Conservation (phyloP, 371 early-diverging fungal genomes). For the Lichtheimia ornata region DNA sequence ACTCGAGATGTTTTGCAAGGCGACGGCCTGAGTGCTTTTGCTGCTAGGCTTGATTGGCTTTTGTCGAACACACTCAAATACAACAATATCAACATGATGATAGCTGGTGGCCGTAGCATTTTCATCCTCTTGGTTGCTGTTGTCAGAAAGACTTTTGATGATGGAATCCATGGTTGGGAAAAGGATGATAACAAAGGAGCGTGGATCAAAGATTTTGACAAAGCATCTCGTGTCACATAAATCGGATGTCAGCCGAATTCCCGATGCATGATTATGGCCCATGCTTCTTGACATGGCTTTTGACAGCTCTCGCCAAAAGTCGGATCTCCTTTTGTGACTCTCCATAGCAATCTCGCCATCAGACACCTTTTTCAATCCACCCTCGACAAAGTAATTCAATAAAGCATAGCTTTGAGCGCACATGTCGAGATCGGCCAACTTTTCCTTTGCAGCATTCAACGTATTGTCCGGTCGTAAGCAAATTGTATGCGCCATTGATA, state of each 20-base stretch:
- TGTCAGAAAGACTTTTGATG: constrained; percentile 35
- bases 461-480: constrained; percentile 31
- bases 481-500: not conserved
- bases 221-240: constrained; percentile 62
- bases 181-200: constrained; percentile 66
- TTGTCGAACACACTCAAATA: constrained; percentile 66
- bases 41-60: constrained; percentile 45
- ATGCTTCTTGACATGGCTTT: constrained; percentile 26
- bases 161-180: constrained; percentile 59
- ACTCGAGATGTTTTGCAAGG: too few species aligned
- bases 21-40: constrained; percentile 3
- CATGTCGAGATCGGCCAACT: constrained; percentile 20
- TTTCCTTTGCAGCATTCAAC: constrained; percentile 27
- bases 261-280: constrained; percentile 19
- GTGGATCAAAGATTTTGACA: constrained; percentile 65
- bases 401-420: constrained; percentile 32
- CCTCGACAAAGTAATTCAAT: constrained; percentile 50
- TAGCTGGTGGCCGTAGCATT: not conserved
- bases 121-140: not conserved
- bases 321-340: constrained; percentile 46
- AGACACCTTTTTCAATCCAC: constrained; percentile 44
- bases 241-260: constrained; percentile 25
- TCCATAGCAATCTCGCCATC: constrained; percentile 61
- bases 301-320: constrained; percentile 40
- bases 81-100: constrained; percentile 32